These are phyloP conservation scores for Pyropia haitanensis DNA, from an alignment of 23 red algal genomes.

Conservation along the genomic window DNA sequence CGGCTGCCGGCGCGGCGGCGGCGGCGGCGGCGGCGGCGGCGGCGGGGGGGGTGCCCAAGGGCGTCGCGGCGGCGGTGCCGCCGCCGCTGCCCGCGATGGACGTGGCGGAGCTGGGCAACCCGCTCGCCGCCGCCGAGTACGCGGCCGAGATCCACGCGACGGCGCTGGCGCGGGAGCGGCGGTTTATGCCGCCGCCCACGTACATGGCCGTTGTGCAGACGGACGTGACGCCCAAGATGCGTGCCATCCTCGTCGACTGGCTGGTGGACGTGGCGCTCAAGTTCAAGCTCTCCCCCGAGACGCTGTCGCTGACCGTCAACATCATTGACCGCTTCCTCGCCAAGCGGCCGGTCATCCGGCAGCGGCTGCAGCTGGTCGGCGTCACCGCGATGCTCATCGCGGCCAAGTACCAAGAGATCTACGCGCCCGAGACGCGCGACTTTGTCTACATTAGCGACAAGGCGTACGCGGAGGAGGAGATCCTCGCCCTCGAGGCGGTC, in stretches of 20 bases:
- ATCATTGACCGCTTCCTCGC: constrained; percentile 94
- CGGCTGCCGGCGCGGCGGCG: background rate
- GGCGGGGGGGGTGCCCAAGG: constrained; percentile 4
- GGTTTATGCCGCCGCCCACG: constrained; percentile 65
- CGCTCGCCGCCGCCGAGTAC: constrained; percentile 36
- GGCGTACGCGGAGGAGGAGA: constrained; percentile 81
- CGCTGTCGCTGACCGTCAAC: constrained; percentile 87
- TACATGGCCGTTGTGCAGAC: constrained; percentile 79
- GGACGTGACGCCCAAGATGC: constrained; percentile 89
- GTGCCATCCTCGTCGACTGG: constrained; percentile 94
- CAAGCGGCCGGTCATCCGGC: constrained; percentile 46
- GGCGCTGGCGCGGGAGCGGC: constrained; percentile 21
- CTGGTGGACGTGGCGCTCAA: constrained; percentile 87
- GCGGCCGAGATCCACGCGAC: constrained; percentile 61
- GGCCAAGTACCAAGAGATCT: constrained; percentile 98
- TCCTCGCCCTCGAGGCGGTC: constrained; percentile 84
- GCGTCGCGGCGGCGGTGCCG: background rate
- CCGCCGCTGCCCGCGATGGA: constrained; percentile 45
- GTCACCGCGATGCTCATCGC: constrained; percentile 95
- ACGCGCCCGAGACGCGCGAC: constrained; percentile 84
- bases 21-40: background rate
- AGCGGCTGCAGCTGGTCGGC: constrained; percentile 91
- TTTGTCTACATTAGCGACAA: constrained; percentile 97
- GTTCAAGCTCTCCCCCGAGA: constrained; percentile 80
- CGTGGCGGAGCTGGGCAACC: constrained; percentile 25